Evolutionary conservation across 306 rosid species (phyloP), one percentile per base, ranked within the genome.

Genomic region (Begonia fuchsioides): DNA sequence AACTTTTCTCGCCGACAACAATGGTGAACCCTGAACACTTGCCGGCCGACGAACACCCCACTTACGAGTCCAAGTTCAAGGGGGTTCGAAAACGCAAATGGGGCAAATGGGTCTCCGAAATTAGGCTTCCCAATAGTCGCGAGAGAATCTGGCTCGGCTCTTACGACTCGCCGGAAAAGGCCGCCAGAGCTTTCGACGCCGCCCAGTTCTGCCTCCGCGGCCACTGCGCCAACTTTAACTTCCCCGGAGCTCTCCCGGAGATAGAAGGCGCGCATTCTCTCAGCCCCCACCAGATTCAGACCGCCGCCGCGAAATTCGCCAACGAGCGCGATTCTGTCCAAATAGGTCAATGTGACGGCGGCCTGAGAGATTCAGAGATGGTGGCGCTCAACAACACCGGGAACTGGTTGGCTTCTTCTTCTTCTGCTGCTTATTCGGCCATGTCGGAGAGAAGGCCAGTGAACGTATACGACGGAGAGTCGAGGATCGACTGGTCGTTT

Each of bases 41-140:
- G n/a, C n/a, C n/a, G n/a, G n/a, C 35, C 3, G 7, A 26, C 35
- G 35, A 2, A 3, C 35, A 26, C 5, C 35, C 35, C 8, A 26
- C 8, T 26, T 26, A 26, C 35, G 35, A 26, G 35, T 26, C 35
- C 6, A 74, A 66, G 50, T 83, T 65, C 66, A 83, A 67, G 46
- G 94, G 94, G 0, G 94, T 83, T 14, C 64, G 94, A 14, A 73
- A 61, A 72, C 68, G 94, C 8, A 83, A 83, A 62, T 83, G 94
- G 94, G 94, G 94, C 0, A 83, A 79, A 66, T 83, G 94, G 94
- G 94, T 83, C 0, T 79, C 88, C 1, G 94, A 83, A 13, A 73
- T 83, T 15, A 60, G 94, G 40, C 80, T 83, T 10, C 94, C 94
- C 3, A 76, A 83, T 9, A 68, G 94, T 62, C 77, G 88, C 0